Evolutionary conservation across 2,329 filamentous ascomycete species (phyloP), one percentile per base, ranked within the genome.

Genomic region (Talaromyces sp.): DNA sequence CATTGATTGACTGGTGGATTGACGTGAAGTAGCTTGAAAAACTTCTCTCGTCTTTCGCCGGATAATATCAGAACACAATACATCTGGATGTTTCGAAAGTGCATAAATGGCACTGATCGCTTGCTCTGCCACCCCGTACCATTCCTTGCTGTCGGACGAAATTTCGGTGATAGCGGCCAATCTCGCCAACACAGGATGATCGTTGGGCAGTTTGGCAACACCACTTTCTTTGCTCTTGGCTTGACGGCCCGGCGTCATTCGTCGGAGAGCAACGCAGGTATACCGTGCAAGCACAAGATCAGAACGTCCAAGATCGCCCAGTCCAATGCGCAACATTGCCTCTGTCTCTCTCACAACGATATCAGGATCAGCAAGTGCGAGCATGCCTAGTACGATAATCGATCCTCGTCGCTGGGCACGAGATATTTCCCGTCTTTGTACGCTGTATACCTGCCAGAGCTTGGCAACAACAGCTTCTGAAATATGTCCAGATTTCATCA

Each of bases 361-460:
- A 67, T 96, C 91, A 0, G 93, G 92, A 66, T 91, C 92, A 1
- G 96, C 95, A 2, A 95, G 88, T 4, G 93, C 93, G 60, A 99
- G 84, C 96, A 99, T 99, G 16, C 96, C 93, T 2, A 99, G 82
- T 6, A 98, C 91, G 67, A 99, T 98, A 73, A 99, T 98, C 57
- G 95, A 88, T 28, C 95, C 95, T 48, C 95, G 86, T 66, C 95
- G 86, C 75, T 98, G 95, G 1, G 88, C 93, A 69, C 88, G 89
- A 0, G 95, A 98, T 50, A 97, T 97, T 63, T 97, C 93, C 65
- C 91, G 88, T 79, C 89, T 95, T 72, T 96, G 93, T 50, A 97
- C 89, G 42, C 93, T 92, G 72, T 99, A 99, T 2, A 99, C 93
- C 72, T 96, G 92, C 95, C 96, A 99, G 5, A 99, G 81, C 79